These are phyloP conservation scores for Aspergillus funiculosus DNA, from an alignment of 495 filamentous ascomycete species.

Conservation along the genomic window DNA sequence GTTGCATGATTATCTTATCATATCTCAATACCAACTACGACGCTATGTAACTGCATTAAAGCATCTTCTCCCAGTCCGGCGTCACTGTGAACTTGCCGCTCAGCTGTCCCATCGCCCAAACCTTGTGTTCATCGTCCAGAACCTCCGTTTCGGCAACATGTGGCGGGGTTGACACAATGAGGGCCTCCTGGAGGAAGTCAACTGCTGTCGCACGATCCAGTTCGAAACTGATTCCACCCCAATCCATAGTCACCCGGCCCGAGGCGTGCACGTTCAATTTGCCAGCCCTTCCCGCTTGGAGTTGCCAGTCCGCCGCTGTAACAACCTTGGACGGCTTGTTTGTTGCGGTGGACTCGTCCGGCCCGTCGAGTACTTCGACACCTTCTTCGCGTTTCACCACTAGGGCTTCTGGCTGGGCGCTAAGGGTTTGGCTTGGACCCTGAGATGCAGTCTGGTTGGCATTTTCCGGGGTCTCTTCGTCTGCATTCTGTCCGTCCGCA, in stretches of 20 bases:
- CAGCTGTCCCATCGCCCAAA: conserved; percentile 48
- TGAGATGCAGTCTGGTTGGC: conserved; percentile 4
- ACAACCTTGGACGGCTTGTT: conserved; percentile 25
- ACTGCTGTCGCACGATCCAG: conserved; percentile 39
- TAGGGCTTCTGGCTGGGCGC: conserved; percentile 9
- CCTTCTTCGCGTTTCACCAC: conserved; percentile 34
- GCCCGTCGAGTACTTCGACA: conserved; percentile 28
- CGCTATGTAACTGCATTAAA: conserved; percentile 22
- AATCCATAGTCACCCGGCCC: conserved; percentile 43
- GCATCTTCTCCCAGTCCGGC: conserved; percentile 45
- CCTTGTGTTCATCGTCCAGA: conserved; percentile 28
- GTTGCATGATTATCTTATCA: no score
- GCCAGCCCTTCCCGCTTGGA: conserved; percentile 52
- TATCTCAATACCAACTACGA: neutral
- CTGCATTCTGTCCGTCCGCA: conserved; percentile 12
- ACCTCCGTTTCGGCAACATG: conserved; percentile 22
- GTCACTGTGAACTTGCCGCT: conserved; percentile 46
- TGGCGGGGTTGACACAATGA: conserved; percentile 36
- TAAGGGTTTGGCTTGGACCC: conserved; percentile 1
- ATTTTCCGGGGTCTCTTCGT: conserved; percentile 11
- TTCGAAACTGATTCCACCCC: conserved; percentile 47
- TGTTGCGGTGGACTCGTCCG: conserved; percentile 14
- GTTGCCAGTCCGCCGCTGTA: conserved; percentile 36
- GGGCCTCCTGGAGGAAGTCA: conserved; percentile 43
- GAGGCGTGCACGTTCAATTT: conserved; percentile 51